A percentile compares a stretch with the other conserved stretches of the same genome.
Conservation (phyloP, 208 protist species). For the Trichomonas tenax region DNA sequence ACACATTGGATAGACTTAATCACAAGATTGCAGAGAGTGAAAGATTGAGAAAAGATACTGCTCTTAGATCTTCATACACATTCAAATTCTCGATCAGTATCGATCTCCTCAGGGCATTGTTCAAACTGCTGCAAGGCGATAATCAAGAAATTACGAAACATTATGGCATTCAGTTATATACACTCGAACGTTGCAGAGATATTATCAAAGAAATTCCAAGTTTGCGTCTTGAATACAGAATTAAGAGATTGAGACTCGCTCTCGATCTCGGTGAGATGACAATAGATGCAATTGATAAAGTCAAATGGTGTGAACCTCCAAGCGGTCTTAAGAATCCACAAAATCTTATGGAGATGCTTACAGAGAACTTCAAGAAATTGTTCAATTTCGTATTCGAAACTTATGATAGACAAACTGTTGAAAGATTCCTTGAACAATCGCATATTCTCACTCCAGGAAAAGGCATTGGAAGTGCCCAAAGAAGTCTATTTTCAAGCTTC, state of each 20-base stretch:
- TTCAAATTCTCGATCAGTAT: background rate
- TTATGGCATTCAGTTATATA: slow-evolving; percentile 6
- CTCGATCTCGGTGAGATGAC: background rate
- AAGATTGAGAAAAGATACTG: background rate
- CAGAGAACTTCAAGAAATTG: background rate
- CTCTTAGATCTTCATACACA: background rate
- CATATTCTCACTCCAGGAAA: background rate
- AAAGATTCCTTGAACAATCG: background rate
- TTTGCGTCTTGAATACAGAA: background rate
- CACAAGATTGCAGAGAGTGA: background rate
- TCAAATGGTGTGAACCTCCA: background rate
- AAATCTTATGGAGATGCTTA: background rate
- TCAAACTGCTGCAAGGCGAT: background rate
- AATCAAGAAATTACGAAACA: background rate
- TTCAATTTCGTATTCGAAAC: background rate
- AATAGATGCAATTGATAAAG: background rate
- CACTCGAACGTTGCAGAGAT: background rate
- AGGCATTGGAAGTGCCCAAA: background rate
- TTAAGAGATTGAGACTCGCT: background rate
- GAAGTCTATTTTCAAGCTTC: background rate
- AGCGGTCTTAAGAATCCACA: background rate
- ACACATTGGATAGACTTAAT: background rate
- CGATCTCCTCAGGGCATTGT: background rate
- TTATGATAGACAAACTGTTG: background rate
- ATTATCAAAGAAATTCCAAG: background rate